Evolutionary conservation across 306 rosid species (phyloP).

Genomic region (Acacia crassicarpa): DNA sequence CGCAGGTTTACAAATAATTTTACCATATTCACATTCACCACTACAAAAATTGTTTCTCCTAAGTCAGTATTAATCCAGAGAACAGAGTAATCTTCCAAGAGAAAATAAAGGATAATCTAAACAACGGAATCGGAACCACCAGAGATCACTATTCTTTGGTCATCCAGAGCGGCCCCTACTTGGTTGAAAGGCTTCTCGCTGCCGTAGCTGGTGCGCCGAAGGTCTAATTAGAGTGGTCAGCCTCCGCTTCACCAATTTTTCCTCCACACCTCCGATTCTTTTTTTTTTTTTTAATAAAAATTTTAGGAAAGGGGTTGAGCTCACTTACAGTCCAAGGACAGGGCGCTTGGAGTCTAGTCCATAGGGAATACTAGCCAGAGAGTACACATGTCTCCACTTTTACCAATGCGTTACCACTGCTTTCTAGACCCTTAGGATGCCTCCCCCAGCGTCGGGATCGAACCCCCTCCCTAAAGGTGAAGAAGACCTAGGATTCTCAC

Average conservation of each 20-base stretch:
- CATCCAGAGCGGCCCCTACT: slow-evolving; percentile 56
- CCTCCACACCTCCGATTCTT: slow-evolving; percentile 69
- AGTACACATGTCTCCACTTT: no score
- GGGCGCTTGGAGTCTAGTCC: no score
- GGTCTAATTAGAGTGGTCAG: slow-evolving; percentile 55
- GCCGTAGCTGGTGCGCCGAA: slow-evolving; percentile 50
- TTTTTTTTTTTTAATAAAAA: no score
- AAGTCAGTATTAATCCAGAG: background rate
- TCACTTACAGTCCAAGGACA: no score
- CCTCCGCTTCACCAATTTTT: slow-evolving; percentile 48
- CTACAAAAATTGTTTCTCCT: background rate
- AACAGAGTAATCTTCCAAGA: background rate
- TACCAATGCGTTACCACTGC: no score
- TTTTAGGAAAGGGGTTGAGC: no score
- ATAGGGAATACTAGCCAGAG: no score
- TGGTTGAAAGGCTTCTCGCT: slow-evolving; percentile 59
- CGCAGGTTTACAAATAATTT: background rate
- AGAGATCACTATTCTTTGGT: slow-evolving; percentile 21
- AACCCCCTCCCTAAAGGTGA: no score
- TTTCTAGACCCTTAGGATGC: no score
- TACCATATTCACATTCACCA: background rate
- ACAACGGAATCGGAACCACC: background rate
- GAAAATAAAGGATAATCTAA: background rate
- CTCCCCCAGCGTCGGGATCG: no score
- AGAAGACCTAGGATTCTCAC: no score